Conservation (phyloP, 805 yeast species). For the Starmerella floricola region DNA sequence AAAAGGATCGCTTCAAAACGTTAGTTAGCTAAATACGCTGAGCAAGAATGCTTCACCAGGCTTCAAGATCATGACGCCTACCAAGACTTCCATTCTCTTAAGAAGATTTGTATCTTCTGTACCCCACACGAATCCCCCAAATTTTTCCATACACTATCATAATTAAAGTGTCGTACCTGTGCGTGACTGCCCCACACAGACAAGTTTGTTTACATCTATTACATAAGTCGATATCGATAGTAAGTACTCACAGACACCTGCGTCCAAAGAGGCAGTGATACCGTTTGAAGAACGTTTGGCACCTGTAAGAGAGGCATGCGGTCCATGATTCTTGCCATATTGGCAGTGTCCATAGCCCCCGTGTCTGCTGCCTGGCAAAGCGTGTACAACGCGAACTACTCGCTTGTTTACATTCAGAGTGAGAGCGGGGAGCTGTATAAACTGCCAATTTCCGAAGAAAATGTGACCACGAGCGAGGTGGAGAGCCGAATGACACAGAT, state of each 20-base stretch:
- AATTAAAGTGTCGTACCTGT: too few relatives aligned
- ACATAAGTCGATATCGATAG: conserved; percentile 1
- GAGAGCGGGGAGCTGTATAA: conserved; percentile 18
- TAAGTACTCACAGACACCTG: too few relatives aligned
- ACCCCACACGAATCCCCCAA: too few relatives aligned
- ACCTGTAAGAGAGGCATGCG: not conserved
- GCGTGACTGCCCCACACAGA: too few relatives aligned
- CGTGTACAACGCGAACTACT: conserved; percentile 19
- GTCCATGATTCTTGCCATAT: not conserved
- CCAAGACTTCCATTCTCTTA: too few relatives aligned
- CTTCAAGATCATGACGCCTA: too few relatives aligned
- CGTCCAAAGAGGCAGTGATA: too few relatives aligned
- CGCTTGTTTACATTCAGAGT: conserved; percentile 19
- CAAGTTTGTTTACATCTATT: conserved; percentile 9
- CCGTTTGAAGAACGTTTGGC: not conserved
- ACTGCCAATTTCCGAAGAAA: conserved; percentile 9
- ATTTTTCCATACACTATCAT: too few relatives aligned
- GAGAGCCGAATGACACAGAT: conserved; percentile 14
- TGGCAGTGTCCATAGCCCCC: not conserved
- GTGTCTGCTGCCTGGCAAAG: conserved; percentile 17
- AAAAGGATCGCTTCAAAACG: too few relatives aligned
- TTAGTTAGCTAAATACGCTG: too few relatives aligned
- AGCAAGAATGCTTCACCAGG: too few relatives aligned
- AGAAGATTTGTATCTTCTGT: too few relatives aligned
- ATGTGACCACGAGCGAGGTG: conserved; percentile 5